A percentile compares a stretch with the other conserved stretches of the same genome.
phyloP scores from a whole-genome alignment of 768 basidiomycete species.

The Pleurotus djamor region DNA sequence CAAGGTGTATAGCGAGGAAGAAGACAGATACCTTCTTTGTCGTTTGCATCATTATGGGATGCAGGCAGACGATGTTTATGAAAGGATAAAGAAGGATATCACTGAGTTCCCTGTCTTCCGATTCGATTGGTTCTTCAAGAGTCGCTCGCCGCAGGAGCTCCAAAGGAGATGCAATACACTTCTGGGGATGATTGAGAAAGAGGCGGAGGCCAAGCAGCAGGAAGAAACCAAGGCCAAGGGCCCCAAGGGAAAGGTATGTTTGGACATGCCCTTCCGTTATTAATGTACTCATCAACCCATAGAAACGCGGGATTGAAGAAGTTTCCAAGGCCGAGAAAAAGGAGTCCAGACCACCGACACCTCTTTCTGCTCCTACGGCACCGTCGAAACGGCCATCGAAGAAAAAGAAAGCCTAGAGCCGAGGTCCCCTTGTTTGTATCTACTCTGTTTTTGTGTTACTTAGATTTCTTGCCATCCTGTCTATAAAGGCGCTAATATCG shows the following conservation, averaged over 20 bases:
- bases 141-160: slow-evolving; percentile 85
- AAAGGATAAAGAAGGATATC: slow-evolving; percentile 94
- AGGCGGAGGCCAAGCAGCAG: slow-evolving; percentile 66
- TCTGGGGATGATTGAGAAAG: slow-evolving; percentile 90
- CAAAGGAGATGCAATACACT: slow-evolving; percentile 86
- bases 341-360: slow-evolving; percentile 63
- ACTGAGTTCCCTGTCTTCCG: slow-evolving; percentile 96
- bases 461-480: background rate
- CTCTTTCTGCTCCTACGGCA: slow-evolving; percentile 42
- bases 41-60: slow-evolving; percentile 89
- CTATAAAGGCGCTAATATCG: too few species aligned
- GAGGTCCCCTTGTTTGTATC: background rate
- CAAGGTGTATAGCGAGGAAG: slow-evolving; percentile 95
- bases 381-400: slow-evolving; percentile 59
- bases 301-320: slow-evolving; percentile 78
- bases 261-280: background rate
- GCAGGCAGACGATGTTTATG: slow-evolving; percentile 86
- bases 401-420: slow-evolving; percentile 61
- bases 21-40: slow-evolving; percentile 93
- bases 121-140: slow-evolving; percentile 99
- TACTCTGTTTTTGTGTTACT: background rate
- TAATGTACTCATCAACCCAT: background rate
- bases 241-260: slow-evolving; percentile 58
- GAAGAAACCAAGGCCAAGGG: slow-evolving; percentile 67
- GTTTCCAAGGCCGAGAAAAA: slow-evolving; percentile 47